Conservation (phyloP, 2,329 filamentous ascomycete species). For the Beauveria bassiana region DNA sequence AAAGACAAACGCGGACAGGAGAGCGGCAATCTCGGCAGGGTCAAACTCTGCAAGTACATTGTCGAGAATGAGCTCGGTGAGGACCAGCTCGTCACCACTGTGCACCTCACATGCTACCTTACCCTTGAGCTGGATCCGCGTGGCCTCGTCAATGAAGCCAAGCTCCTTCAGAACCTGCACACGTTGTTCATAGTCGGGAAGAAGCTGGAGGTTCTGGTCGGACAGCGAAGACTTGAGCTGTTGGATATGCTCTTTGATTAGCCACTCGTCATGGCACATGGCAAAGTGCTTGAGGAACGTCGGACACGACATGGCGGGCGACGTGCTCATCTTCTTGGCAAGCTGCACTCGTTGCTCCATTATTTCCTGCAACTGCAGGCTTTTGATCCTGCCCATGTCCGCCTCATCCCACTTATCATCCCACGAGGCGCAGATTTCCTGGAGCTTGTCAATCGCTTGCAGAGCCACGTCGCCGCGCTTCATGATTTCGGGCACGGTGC, state of each 20-base stretch:
- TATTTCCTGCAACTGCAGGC: conserved; percentile 72
- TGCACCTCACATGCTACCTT: conserved; percentile 98
- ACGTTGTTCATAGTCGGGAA: conserved; percentile 94
- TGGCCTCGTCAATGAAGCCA: conserved; percentile 80
- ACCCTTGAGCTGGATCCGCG: conserved; percentile 88
- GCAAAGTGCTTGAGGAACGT: conserved; percentile 87
- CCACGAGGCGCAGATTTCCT: conserved; percentile 67
- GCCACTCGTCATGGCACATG: conserved; percentile 95
- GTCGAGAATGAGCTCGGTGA: conserved; percentile 93
- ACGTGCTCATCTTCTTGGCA: conserved; percentile 53
- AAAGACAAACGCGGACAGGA: conserved; percentile 93
- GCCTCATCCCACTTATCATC: conserved; percentile 74
- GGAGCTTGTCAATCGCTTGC: conserved; percentile 59
- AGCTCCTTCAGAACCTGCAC: conserved; percentile 88
- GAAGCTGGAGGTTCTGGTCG: conserved; percentile 88
- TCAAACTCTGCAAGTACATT: conserved; percentile 95
- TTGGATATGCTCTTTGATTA: conserved; percentile 88
- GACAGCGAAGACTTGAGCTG: conserved; percentile 84
- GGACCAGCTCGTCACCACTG: conserved; percentile 89
- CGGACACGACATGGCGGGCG: conserved; percentile 61
- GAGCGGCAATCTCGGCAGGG: conserved; percentile 89
- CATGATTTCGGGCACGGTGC: conserved; percentile 53
- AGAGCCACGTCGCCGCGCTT: conserved; percentile 39
- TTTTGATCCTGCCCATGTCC: conserved; percentile 74
- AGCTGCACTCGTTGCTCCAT: conserved; percentile 62